These are phyloP conservation scores for Rhododendron vialii DNA, from an alignment of 148 eudicot genomes.

Conservation along the genomic window DNA sequence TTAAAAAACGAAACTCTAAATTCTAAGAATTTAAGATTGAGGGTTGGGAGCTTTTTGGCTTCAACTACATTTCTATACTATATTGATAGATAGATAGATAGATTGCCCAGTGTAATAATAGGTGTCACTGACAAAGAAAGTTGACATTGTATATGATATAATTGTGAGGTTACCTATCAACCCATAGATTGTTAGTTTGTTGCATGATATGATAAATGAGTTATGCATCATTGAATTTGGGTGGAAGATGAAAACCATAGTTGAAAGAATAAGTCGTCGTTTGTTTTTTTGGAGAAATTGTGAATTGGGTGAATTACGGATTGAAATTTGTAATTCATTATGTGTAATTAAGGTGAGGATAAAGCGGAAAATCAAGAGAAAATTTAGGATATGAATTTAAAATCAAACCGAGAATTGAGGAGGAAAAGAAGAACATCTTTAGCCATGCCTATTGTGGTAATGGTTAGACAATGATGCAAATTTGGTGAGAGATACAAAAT, in stretches of 20 bases:
- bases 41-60: too few relatives aligned
- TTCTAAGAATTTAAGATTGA: too few relatives aligned
- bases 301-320: neutral
- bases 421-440: neutral
- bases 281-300: neutral
- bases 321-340: too few relatives aligned
- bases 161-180: neutral
- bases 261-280: neutral
- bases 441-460: neutral
- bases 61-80: too few relatives aligned
- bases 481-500: neutral
- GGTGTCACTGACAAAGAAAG: neutral
- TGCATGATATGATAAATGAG: neutral
- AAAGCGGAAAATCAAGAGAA: neutral
- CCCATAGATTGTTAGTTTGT: neutral
- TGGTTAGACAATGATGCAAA: neutral
- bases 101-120: too few relatives aligned
- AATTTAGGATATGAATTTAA: neutral
- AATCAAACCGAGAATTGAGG: neutral
- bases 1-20: too few relatives aligned
- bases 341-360: too few relatives aligned
- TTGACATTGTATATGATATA: neutral
- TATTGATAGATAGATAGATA: too few relatives aligned
- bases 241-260: neutral
- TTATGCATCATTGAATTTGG: neutral